Evolutionary conservation across 331 rosid genomes (phyloP).

Genomic region (Ulmus americana): DNA sequence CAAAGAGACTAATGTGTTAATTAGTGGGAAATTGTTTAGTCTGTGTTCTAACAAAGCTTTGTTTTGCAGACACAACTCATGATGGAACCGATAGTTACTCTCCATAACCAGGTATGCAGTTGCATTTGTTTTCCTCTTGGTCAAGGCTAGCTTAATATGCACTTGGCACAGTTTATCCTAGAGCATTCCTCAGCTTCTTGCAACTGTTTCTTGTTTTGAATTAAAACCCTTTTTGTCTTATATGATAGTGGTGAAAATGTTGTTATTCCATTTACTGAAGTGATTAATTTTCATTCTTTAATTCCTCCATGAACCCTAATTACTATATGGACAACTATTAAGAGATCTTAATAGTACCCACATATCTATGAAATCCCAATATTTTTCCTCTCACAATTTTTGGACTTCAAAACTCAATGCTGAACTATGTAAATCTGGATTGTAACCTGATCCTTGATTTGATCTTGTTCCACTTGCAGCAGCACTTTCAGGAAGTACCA

Average conservation of each 20-base stretch:
- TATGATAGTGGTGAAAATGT: too few relatives aligned
- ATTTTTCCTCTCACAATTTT: not conserved
- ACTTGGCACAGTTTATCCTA: too few relatives aligned
- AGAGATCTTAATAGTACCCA: not conserved
- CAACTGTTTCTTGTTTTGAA: too few relatives aligned
- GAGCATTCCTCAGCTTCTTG: too few relatives aligned
- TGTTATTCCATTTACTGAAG: too few relatives aligned
- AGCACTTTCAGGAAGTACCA: not conserved
- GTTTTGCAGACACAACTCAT: conserved; percentile 13
- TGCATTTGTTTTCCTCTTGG: not conserved
- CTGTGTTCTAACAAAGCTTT: not conserved
- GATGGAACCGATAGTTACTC: conserved; percentile 5
- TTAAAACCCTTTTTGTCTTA: too few relatives aligned
- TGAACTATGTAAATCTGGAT: not conserved
- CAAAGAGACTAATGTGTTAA: too few relatives aligned
- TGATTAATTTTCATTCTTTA: too few relatives aligned
- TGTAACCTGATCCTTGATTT: not conserved
- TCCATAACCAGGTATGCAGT: conserved; percentile 12
- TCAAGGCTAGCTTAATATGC: too few relatives aligned
- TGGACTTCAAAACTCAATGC: not conserved
- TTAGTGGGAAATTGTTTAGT: too few relatives aligned
- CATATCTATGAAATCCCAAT: not conserved
- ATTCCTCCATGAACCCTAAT: too few relatives aligned
- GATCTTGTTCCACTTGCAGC: not conserved
- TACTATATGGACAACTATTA: too few relatives aligned